Evolutionary conservation across 495 filamentous ascomycete genomes (phyloP).

Genomic region (Sabuloglossum arenarium): DNA sequence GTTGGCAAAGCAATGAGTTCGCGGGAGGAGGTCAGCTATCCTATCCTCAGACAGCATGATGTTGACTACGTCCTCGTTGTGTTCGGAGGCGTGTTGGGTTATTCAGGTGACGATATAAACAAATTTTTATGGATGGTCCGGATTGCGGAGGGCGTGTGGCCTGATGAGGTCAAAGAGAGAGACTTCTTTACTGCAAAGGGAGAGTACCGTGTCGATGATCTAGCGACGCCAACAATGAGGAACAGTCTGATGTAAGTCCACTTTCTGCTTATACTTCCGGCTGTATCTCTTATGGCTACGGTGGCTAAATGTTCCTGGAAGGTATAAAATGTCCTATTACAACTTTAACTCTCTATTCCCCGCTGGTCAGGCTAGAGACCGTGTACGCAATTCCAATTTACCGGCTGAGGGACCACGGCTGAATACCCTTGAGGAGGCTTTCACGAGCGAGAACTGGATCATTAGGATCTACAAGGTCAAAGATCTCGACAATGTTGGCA

Average conservation of each 20-base stretch:
- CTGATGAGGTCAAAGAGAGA: slow-evolving; percentile 92
- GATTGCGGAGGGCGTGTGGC: slow-evolving; percentile 98
- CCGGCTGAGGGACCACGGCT: slow-evolving; percentile 74
- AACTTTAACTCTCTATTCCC: slow-evolving; percentile 91
- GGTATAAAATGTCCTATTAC: slow-evolving; percentile 99
- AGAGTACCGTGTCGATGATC: slow-evolving; percentile 86
- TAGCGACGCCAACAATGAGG: slow-evolving; percentile 94
- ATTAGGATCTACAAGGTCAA: slow-evolving; percentile 99
- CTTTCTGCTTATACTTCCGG: background rate
- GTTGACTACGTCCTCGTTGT: slow-evolving; percentile 97
- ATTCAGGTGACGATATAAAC: slow-evolving; percentile 99
- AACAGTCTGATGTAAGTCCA: slow-evolving; percentile 90
- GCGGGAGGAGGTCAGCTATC: slow-evolving; percentile 92
- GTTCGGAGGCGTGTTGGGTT: slow-evolving; percentile 88
- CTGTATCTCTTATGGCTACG: slow-evolving; percentile 10
- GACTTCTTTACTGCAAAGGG: slow-evolving; percentile 89
- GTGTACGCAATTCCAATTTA: slow-evolving; percentile 64
- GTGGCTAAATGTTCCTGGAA: slow-evolving; percentile 14
- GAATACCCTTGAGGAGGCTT: slow-evolving; percentile 84
- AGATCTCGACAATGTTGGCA: slow-evolving; percentile 85
- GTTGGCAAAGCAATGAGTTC: slow-evolving; percentile 99
- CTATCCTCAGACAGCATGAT: slow-evolving; percentile 93
- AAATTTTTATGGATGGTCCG: slow-evolving; percentile 99
- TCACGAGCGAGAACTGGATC: slow-evolving; percentile 99
- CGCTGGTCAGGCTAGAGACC: slow-evolving; percentile 73